Evolutionary conservation across 768 basidiomycete species (phyloP), one percentile per base, ranked within the genome.

Genomic region (Cubamyces lactineus): DNA sequence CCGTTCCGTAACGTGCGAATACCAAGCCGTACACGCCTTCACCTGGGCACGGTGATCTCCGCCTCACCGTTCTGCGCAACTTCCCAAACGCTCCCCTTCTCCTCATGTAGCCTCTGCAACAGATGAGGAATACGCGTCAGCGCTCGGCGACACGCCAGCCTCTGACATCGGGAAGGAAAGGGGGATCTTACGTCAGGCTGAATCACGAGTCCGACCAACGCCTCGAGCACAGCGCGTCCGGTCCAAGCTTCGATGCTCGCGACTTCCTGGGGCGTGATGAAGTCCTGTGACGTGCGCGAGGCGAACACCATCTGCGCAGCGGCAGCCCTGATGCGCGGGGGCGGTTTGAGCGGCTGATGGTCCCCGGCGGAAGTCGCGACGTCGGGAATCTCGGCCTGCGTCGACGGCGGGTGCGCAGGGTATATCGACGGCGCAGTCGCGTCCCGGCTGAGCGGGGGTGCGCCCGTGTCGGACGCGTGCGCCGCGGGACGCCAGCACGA

Each of bases 301-400:
- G 91, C 91, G 69, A 91, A 94, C 5, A 92, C 83, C 83, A 92
- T 89, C 61, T 93, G 91, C 21, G 84, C 84, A 16, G 88, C 87
- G 16, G 91, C 88, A n/a, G 88, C 92, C 67, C 83, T 82, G 68
- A 93, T 92, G 59, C 68, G 66, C 17, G 77, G 69, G 19, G 61
- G 68, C 23, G 66, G 57, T n/a, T 50, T 23, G n/a, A 64, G 66
- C 23, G 30, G 46, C 13, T 53, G 13, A 2, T 63, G 61, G 46
- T 62, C 63, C 24, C 28, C 57, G 39, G 65, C 53, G 38, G 67
- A 42, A 4, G 57, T 41, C 19, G 59, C n/a, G 13, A 70, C 66
- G 38, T 61, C 57, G 47, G 66, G 56, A 16, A 56, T 54, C 15
- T 46, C 57, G 19, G 51, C 56, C 56, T 69, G 72, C 43, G 61